phyloP scores from a whole-genome alignment of 805 yeast species.

The Saccharomycopsis olivae region DNA sequence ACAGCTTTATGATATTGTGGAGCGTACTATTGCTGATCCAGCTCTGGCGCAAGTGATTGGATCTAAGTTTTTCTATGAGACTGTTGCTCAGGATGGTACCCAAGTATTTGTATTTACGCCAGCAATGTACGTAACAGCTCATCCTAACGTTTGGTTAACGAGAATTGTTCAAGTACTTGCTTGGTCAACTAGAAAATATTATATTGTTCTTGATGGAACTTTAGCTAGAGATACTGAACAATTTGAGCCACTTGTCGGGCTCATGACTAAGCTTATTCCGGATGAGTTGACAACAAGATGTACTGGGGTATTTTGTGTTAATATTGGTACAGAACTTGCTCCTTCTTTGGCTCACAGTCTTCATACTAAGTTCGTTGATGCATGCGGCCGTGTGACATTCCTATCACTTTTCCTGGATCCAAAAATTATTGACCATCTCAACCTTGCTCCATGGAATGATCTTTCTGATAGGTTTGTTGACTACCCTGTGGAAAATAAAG shows the following conservation, averaged over 20 bases:
- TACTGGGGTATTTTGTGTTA: slow-evolving; percentile 35
- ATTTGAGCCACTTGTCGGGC: slow-evolving; percentile 27
- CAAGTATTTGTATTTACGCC: slow-evolving; percentile 52
- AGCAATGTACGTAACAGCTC: neutral
- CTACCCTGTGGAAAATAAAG: slow-evolving; percentile 36
- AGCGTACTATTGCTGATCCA: slow-evolving; percentile 45
- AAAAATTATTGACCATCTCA: slow-evolving; percentile 32
- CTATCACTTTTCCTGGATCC: slow-evolving; percentile 28
- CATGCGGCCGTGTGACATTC: too few species aligned
- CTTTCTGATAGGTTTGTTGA: slow-evolving; percentile 41
- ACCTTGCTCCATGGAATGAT: slow-evolving; percentile 31
- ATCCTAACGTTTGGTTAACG: slow-evolving; percentile 63
- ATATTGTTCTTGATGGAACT: slow-evolving; percentile 60
- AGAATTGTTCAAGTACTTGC: slow-evolving; percentile 9
- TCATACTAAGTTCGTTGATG: too few species aligned
- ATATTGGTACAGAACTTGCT: slow-evolving; percentile 13
- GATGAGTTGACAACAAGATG: slow-evolving; percentile 42
- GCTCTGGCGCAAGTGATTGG: slow-evolving; percentile 29
- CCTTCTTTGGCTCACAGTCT: too few species aligned
- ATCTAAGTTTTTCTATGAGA: slow-evolving; percentile 43
- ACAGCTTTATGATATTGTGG: slow-evolving; percentile 63
- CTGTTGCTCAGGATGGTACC: slow-evolving; percentile 61
- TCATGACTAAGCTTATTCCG: slow-evolving; percentile 40
- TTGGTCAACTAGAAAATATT: slow-evolving; percentile 31
- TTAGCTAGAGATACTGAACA: too few species aligned